Evolutionary conservation across 2,329 filamentous ascomycete genomes (phyloP), one percentile per base, ranked within the genome.

Genomic region (Aspergillus fructus): DNA sequence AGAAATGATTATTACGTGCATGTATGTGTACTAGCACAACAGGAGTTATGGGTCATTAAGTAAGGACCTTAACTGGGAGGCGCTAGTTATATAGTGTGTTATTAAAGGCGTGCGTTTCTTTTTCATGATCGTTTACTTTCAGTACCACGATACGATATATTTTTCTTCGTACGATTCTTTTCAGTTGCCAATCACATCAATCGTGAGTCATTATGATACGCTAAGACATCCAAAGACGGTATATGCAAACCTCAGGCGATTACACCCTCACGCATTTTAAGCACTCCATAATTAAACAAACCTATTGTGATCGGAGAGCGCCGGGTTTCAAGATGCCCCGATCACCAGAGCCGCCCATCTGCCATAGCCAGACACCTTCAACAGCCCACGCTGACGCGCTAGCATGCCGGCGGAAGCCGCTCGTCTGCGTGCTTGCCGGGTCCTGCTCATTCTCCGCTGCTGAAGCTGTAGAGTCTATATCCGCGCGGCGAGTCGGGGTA

Each of bases 351-450:
- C 76, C 85, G 70, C 89, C 89, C 81, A 89, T 69, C 81, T 89
- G 63, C 91, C 91, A 93, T 60, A 96, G 74, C 93, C 93, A 97
- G 15, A 97, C 77, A 1, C 92, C 93, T 73, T 97, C 93, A 3
- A 89, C 87, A 11, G 93, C 93, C 80, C 93, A 96, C 0, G 89
- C 88, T 67, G 87, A 85, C 49, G 90, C 91, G 56, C 91, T 93
- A 58, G 89, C 79, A 79, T 97, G 93, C 0, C 87, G 69, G 5
- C 75, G 74, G 59, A 76, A 66, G 5, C 71, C 66, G 5, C 67
- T 33, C 21, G 8, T 19, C 4, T 37, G n/a, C 4, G 19, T 19
- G 8, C 27, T 7, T 42, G 49, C n/a, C 5, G 41, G 17, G 8
- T 40, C 47, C 11, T 48, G 41, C 30, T 41, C 24, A 34, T 48